These are phyloP conservation scores for Fraxinus baroniana DNA, from an alignment of 305 asterid genomes.

Conservation along the genomic window DNA sequence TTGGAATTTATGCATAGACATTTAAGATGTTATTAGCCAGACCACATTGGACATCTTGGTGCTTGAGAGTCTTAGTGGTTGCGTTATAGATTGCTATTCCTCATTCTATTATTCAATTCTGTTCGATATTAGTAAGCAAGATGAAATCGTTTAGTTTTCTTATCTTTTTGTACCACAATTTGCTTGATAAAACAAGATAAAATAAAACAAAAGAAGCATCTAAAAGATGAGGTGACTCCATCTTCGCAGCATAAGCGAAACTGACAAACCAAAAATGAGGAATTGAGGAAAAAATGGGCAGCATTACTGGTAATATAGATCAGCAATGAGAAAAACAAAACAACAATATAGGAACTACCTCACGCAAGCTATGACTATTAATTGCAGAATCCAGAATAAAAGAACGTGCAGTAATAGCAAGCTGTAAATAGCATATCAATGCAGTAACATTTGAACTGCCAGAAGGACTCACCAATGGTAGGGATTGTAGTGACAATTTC, in stretches of 20 bases:
- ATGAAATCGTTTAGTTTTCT: not conserved
- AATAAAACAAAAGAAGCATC: not conserved
- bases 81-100: not conserved
- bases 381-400: not conserved
- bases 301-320: not conserved
- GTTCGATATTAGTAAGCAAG: not conserved
- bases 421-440: not conserved
- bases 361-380: not conserved
- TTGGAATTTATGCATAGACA: not conserved
- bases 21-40: not conserved
- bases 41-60: not conserved
- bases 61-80: not conserved
- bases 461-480: slow-evolving; percentile 31
- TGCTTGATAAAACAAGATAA: not conserved
- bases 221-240: not conserved
- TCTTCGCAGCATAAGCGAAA: not conserved
- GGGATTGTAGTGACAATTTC: slow-evolving; percentile 47
- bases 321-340: not conserved
- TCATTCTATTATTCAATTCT: not conserved
- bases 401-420: not conserved
- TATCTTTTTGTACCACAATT: not conserved
- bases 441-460: not conserved
- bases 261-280: not conserved
- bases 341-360: not conserved
- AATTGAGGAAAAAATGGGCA: not conserved